These are phyloP conservation scores for Neurospora pannonica DNA, from an alignment of 495 filamentous ascomycete species.

Conservation along the genomic window DNA sequence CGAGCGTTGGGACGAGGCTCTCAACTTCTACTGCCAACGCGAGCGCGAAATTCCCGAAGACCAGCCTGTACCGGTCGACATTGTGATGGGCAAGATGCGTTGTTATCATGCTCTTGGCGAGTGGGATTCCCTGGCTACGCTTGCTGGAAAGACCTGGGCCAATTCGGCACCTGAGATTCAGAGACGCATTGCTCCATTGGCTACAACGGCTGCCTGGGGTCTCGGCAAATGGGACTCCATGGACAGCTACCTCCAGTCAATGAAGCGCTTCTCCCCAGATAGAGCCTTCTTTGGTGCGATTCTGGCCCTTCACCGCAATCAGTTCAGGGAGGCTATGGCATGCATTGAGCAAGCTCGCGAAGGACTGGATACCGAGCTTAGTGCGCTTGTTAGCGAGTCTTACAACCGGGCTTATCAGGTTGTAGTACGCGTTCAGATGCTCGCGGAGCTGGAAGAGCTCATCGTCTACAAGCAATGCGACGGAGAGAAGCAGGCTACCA, in stretches of 20 bases:
- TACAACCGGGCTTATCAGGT: conserved; percentile 95
- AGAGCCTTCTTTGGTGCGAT: conserved; percentile 96
- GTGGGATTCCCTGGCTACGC: conserved; percentile 81
- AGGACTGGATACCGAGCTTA: conserved; percentile 88
- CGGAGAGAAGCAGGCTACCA: conserved; percentile 78
- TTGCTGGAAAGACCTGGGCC: conserved; percentile 89
- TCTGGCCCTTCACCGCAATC: conserved; percentile 84
- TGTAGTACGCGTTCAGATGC: conserved; percentile 95
- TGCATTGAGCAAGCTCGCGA: conserved; percentile 89
- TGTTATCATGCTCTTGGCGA: conserved; percentile 95
- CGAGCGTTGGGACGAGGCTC: conserved; percentile 96
- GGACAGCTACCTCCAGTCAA: conserved; percentile 89
- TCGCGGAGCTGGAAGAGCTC: conserved; percentile 95
- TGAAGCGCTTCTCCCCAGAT: conserved; percentile 88
- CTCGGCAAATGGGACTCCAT: conserved; percentile 93
- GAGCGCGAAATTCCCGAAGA: conserved; percentile 55
- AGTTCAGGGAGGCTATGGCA: conserved; percentile 74
- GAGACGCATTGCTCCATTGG: conserved; percentile 79
- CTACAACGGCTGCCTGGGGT: conserved; percentile 96
- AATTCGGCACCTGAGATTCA: conserved; percentile 77
- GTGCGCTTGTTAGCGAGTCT: conserved; percentile 86
- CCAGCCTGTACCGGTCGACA: conserved; percentile 62
- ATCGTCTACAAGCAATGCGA: conserved; percentile 92
- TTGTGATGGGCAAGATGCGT: conserved; percentile 99
- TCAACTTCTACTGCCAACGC: conserved; percentile 78